Percentiles rank a stretch among this genome's conserved stretches.
phyloP scores from a whole-genome alignment of 192 early-diverging fungal species.

The Pilobolus umbonatus region DNA sequence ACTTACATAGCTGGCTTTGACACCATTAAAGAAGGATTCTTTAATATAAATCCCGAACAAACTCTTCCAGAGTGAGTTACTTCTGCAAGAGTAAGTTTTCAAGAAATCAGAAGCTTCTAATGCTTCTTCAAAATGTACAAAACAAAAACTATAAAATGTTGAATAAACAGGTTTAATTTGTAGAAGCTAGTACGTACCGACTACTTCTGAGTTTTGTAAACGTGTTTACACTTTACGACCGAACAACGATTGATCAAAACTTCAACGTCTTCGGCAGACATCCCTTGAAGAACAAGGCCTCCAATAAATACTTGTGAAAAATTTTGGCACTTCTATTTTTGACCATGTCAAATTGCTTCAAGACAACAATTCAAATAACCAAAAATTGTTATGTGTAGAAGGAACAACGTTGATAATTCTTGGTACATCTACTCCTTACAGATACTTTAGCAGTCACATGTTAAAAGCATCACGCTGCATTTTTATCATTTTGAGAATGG shows the following conservation, averaged over 20 bases:
- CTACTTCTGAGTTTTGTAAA: background rate
- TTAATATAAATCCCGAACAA: background rate
- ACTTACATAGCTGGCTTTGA: background rate
- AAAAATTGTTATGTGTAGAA: too few relatives aligned
- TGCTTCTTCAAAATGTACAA: too few relatives aligned
- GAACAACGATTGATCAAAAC: background rate
- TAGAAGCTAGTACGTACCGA: too few relatives aligned
- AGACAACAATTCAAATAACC: too few relatives aligned
- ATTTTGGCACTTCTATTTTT: background rate
- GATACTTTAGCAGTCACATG: too few relatives aligned
- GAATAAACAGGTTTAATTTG: too few relatives aligned
- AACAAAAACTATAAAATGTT: too few relatives aligned
- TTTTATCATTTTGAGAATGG: too few relatives aligned
- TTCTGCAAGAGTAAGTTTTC: background rate
- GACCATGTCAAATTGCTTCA: background rate
- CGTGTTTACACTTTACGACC: constrained; percentile 1
- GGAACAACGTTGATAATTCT: too few relatives aligned
- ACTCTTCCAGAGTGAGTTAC: background rate
- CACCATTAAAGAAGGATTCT: background rate
- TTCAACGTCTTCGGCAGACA: background rate
- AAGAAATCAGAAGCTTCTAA: too few relatives aligned
- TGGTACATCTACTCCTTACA: too few relatives aligned
- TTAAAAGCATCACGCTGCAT: too few relatives aligned
- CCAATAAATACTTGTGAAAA: background rate
- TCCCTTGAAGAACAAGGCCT: background rate